Evolutionary conservation across 371 early-diverging fungal genomes (phyloP).

Genomic region (Rhizopus microsporus): DNA sequence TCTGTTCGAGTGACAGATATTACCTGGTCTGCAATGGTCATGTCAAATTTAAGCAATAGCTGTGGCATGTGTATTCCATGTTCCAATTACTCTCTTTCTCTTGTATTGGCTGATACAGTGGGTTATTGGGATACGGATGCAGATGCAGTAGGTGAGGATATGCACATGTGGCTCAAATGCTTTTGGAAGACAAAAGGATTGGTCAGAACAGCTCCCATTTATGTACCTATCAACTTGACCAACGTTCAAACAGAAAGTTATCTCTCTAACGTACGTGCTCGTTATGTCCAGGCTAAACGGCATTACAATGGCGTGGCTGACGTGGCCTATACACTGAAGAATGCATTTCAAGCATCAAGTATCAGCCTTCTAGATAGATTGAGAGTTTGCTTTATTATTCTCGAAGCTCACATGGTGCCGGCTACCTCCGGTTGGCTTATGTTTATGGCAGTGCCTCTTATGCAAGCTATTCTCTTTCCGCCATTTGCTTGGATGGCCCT

Average conservation of each 20-base stretch:
- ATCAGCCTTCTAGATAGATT: conserved; percentile 41
- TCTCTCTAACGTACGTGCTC: conserved; percentile 56
- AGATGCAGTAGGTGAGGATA: conserved; percentile 84
- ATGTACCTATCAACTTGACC: conserved; percentile 73
- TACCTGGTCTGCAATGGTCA: conserved; percentile 78
- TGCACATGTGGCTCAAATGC: conserved; percentile 86
- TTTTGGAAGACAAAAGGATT: conserved; percentile 73
- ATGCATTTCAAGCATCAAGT: conserved; percentile 19
- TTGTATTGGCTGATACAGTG: conserved; percentile 69
- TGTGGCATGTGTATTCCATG: conserved; percentile 75
- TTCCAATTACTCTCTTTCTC: conserved; percentile 73
- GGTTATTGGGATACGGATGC: conserved; percentile 81
- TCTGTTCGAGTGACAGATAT: conserved; percentile 78
- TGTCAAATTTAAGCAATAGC: conserved; percentile 74
- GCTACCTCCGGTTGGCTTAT: conserved; percentile 56
- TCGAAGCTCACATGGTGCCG: conserved; percentile 58
- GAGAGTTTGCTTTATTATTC: conserved; percentile 40
- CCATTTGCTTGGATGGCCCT: conserved; percentile 36
- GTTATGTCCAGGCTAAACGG: conserved; percentile 72
- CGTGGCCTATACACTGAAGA: conserved; percentile 54
- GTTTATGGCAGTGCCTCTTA: conserved; percentile 55
- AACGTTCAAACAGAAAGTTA: conserved; percentile 73
- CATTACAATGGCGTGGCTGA: conserved; percentile 67
- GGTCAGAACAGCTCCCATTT: conserved; percentile 67
- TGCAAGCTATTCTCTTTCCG: conserved; percentile 53